Conservation (phyloP, 2,329 filamentous ascomycete genomes). For the Gaeumannomyces tritici region DNA sequence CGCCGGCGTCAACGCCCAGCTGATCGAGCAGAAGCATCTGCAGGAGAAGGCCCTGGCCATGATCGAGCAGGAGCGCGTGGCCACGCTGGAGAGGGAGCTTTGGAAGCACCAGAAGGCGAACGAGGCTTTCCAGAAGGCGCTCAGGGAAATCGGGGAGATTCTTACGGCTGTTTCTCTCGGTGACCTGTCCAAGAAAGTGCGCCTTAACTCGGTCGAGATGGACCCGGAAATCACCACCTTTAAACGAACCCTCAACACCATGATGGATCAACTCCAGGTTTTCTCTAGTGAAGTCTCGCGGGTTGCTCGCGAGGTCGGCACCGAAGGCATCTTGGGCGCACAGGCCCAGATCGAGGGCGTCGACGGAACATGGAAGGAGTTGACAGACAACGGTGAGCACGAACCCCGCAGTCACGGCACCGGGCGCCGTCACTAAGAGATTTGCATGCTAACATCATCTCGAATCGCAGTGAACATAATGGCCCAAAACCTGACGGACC, state of each 20-base stretch:
- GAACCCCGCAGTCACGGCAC: not conserved
- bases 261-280: constrained; percentile 96
- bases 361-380: constrained; percentile 93
- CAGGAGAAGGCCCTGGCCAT: constrained; percentile 75
- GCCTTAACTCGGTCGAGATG: constrained; percentile 93
- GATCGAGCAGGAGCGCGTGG: constrained; percentile 80
- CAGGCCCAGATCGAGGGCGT: constrained; percentile 91
- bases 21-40: constrained; percentile 75
- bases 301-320: constrained; percentile 90
- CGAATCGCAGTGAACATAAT: constrained; percentile 60
- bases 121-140: constrained; percentile 93
- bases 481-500: constrained; percentile 73
- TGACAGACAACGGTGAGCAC: constrained; percentile 68
- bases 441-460: not conserved
- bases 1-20: constrained; percentile 73
- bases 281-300: constrained; percentile 95
- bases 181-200: constrained; percentile 92
- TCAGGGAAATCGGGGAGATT: constrained; percentile 94
- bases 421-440: too few relatives aligned
- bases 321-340: constrained; percentile 85
- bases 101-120: constrained; percentile 98
- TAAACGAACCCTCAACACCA: constrained; percentile 96
- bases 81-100: constrained; percentile 81
- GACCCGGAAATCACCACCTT: constrained; percentile 97
- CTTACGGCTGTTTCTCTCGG: constrained; percentile 92